These are phyloP conservation scores for Alternaria angustiovoidea DNA, from an alignment of 2,329 filamentous ascomycete genomes.

Conservation along the genomic window DNA sequence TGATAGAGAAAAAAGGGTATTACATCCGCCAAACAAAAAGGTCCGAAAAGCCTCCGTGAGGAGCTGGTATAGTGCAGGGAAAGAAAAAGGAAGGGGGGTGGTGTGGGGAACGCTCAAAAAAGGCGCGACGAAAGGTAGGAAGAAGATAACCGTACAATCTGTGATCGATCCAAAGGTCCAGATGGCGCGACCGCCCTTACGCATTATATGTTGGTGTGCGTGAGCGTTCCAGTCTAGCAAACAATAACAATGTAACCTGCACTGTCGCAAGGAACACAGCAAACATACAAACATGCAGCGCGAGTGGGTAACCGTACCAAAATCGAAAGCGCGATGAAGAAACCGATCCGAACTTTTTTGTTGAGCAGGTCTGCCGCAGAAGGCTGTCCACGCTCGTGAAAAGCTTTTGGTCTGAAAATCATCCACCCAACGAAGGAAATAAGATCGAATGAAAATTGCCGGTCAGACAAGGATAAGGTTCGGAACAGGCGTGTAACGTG, in stretches of 20 bases:
- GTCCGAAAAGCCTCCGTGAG: constrained; percentile 29
- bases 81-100: constrained; percentile 18
- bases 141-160: constrained; percentile 26
- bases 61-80: constrained; percentile 41
- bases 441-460: constrained; percentile 8
- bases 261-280: constrained; percentile 40
- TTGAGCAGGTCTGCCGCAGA: constrained; percentile 9
- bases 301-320: constrained; percentile 34
- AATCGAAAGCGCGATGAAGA: constrained; percentile 22
- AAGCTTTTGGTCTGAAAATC: constrained; percentile 29
- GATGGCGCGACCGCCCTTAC: constrained; percentile 29
- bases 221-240: constrained; percentile 51
- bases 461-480: constrained; percentile 1
- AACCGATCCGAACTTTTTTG: constrained; percentile 30
- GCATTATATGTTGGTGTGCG: constrained; percentile 44
- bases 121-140: constrained; percentile 6
- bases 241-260: constrained; percentile 47
- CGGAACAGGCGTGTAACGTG: constrained; percentile 14
- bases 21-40: constrained; percentile 37
- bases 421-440: constrained; percentile 13
- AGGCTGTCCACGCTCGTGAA: constrained; percentile 16
- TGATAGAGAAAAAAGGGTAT: constrained; percentile 33
- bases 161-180: constrained; percentile 21
- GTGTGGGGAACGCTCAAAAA: constrained; percentile 10
- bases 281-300: constrained; percentile 35